A percentile compares a stretch with the other conserved stretches of the same genome.
Evolutionary conservation across 495 filamentous ascomycete species (phyloP).

Genomic region (Aspergillus funiculosus): DNA sequence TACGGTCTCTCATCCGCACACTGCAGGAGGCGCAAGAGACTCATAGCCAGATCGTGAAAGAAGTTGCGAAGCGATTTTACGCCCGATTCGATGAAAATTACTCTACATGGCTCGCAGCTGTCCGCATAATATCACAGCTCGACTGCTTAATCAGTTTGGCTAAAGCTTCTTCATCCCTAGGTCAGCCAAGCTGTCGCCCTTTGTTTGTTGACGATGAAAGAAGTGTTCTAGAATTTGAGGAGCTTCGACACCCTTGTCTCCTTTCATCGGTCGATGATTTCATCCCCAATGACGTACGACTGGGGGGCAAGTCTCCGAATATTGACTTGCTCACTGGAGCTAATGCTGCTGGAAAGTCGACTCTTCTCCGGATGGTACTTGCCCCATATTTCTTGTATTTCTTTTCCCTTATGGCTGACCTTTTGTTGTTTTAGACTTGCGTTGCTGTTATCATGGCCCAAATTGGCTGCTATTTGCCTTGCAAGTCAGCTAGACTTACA

Average conservation of each 20-base stretch:
- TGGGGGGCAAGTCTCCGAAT: slow-evolving; percentile 74
- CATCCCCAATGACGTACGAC: slow-evolving; percentile 89
- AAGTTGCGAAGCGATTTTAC: slow-evolving; percentile 78
- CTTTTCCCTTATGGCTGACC: slow-evolving; percentile 4
- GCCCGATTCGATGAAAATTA: slow-evolving; percentile 85
- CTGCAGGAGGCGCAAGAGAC: slow-evolving; percentile 93
- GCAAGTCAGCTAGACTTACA: slow-evolving; percentile 75
- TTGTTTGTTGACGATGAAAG: slow-evolving; percentile 76
- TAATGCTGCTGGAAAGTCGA: slow-evolving; percentile 97
- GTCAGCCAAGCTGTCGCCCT: slow-evolving; percentile 83
- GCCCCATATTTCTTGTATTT: background rate
- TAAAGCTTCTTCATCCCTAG: slow-evolving; percentile 76
- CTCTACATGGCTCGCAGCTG: slow-evolving; percentile 76
- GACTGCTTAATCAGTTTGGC: slow-evolving; percentile 93
- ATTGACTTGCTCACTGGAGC: slow-evolving; percentile 93
- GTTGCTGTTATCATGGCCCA: slow-evolving; percentile 98
- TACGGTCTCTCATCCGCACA: slow-evolving; percentile 72
- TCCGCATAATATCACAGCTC: slow-evolving; percentile 82
- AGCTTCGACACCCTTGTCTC: slow-evolving; percentile 93
- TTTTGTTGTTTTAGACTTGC: slow-evolving; percentile 56
- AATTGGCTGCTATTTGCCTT: slow-evolving; percentile 90
- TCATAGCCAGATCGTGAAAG: slow-evolving; percentile 86
- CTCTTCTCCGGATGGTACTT: slow-evolving; percentile 89
- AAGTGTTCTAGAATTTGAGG: slow-evolving; percentile 82
- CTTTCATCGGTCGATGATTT: slow-evolving; percentile 83